Base-by-base conservation (phyloP, 2,329 filamentous ascomycete species). In the Aspergillus fructus region DNA sequence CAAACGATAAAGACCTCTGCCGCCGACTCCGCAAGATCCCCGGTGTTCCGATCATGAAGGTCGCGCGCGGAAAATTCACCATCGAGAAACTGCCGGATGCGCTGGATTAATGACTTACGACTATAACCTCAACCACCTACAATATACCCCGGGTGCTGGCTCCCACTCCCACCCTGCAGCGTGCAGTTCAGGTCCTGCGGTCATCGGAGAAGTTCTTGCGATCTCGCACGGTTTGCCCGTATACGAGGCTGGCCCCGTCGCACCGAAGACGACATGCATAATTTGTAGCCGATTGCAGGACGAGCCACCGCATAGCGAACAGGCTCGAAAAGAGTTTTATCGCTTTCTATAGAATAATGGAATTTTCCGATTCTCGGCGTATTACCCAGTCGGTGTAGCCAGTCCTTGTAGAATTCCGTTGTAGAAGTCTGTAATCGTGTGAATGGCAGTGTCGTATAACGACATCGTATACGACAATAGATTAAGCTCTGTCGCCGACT, bases 31-130 rank as follows among this genome's bases (percentile, higher is more conserved):
- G 93, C 62, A 97, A 96, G 78, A 86, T 94, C 52, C 87, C 88
- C 1, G 88, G 88, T 69, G 81, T 84, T 12, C 83, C 83, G 2
- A 83, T 85, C 55, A 81, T 96, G 81, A 91, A 87, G 68, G 91
- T 94, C 27, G 90, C 89, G 5, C 85, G 90, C 68, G 91, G 90
- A 46, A 97, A 97, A 76, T 97, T 97, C 76, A 88, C 93, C 48
- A 94, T 99, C 69, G 94, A 97, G 81, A 85, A 93, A 67, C 76
- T 97, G 61, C 93, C 93, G 5, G 90, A 92, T 74, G 91, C 90
- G 39, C 90, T 90, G 34, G 88, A 92, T 54, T 66, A 62, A 54
- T 30, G 8, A n/a, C 45, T 37, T 15, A 37, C 34, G 34, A 27
- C 19, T 13, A 13, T 19, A 37, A 43, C n/a, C 15, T n/a, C 23